Conservation (phyloP, 495 filamentous ascomycete genomes). For the Thermochaetoides thermophila region DNA sequence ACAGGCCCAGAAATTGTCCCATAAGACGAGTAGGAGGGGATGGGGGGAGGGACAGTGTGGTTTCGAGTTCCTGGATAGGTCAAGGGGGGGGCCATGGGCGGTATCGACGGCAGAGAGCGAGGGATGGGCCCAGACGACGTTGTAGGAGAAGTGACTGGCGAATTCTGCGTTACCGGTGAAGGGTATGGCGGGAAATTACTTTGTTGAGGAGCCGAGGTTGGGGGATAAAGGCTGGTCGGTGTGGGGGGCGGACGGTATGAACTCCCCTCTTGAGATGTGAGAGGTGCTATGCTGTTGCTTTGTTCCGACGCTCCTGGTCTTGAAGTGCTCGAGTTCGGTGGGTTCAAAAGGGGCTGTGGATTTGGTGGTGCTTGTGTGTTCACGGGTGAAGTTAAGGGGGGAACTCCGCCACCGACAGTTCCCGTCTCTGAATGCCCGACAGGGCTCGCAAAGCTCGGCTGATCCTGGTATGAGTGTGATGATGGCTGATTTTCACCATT, state of each 20-base stretch:
- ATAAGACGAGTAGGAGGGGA: slow-evolving; percentile 6
- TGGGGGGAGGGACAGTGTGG: slow-evolving; percentile 8
- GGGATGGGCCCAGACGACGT: slow-evolving; percentile 5
- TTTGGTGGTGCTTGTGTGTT: slow-evolving; percentile 12
- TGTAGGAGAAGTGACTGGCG: slow-evolving; percentile 5
- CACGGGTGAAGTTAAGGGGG: slow-evolving; percentile 14
- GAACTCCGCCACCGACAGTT: slow-evolving; percentile 6
- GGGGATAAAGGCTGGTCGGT: slow-evolving; percentile 35
- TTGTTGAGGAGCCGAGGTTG: slow-evolving; percentile 53
- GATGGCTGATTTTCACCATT: no score
- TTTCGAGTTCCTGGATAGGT: slow-evolving; percentile 16
- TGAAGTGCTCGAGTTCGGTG: no score
- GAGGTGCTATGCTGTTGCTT: not conserved
- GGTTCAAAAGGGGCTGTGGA: no score
- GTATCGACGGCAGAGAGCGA: slow-evolving; percentile 31
- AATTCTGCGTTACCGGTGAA: slow-evolving; percentile 25
- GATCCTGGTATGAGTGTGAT: slow-evolving; percentile 18
- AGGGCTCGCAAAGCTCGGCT: slow-evolving; percentile 22
- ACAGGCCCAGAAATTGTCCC: slow-evolving; percentile 45
- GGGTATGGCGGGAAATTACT: slow-evolving; percentile 37
- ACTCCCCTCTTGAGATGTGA: slow-evolving; percentile 2
- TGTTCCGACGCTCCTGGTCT: slow-evolving; percentile 21
- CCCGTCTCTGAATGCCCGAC: slow-evolving; percentile 11
- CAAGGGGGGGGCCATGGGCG: slow-evolving; percentile 19
- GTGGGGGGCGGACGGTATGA: slow-evolving; percentile 50